Evolutionary conservation across 805 yeast species (phyloP).

Genomic region (Nakazawaea anatomiae): DNA sequence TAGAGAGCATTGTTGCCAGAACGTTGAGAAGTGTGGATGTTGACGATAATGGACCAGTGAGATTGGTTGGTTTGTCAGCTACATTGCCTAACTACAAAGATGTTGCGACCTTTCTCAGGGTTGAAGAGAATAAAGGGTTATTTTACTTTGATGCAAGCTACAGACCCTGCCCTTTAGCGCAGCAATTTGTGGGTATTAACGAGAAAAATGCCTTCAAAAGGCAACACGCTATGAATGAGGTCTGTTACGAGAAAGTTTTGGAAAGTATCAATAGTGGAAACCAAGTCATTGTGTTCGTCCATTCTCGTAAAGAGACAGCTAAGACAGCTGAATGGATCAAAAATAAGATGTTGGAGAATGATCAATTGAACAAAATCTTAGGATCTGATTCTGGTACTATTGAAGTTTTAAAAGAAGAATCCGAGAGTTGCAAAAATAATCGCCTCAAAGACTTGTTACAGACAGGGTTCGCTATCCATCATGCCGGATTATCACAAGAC

Average conservation of each 20-base stretch:
- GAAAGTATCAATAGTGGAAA: conserved; percentile 59
- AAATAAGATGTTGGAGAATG: conserved; percentile 54
- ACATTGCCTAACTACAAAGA: conserved; percentile 86
- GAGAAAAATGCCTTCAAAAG: conserved; percentile 77
- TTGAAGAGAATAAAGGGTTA: conserved; percentile 50
- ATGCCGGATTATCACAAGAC: conserved; percentile 73
- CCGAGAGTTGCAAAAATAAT: conserved; percentile 46
- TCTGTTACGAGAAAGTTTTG: conserved; percentile 68
- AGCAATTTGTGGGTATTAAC: conserved; percentile 82
- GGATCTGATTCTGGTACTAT: conserved; percentile 49
- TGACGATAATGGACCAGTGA: conserved; percentile 37
- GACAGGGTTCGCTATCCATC: conserved; percentile 82
- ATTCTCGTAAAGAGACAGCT: conserved; percentile 86
- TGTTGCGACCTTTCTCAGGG: conserved; percentile 77
- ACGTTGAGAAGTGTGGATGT: conserved; percentile 44
- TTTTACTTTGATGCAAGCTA: conserved; percentile 79
- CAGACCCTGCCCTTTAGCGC: conserved; percentile 91
- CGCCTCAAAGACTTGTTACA: conserved; percentile 56
- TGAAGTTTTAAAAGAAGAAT: conserved; percentile 61
- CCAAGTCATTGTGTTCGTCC: conserved; percentile 88
- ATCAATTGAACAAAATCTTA: conserved; percentile 34
- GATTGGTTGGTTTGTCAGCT: conserved; percentile 87
- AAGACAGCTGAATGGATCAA: conserved; percentile 74
- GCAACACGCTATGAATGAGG: conserved; percentile 80
- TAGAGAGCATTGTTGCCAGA: conserved; percentile 83